phyloP scores from a whole-genome alignment of 306 rosid species.

The Hippophae tibetana region DNA sequence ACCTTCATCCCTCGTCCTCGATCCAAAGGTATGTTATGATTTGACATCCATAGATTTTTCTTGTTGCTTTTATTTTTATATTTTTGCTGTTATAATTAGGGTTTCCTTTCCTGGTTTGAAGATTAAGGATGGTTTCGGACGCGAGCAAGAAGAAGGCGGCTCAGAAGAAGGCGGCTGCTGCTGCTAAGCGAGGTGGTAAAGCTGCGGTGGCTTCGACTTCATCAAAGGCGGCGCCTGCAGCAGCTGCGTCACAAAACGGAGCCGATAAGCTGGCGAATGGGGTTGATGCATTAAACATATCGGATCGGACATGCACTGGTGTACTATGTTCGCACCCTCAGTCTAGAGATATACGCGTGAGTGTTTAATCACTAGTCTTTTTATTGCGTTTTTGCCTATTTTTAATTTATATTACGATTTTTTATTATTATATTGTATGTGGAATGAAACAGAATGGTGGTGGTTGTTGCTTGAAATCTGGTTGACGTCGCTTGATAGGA shows the following conservation, averaged over 20 bases:
- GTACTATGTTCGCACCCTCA: slow-evolving; percentile 96
- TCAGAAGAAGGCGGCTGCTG: slow-evolving; percentile 97
- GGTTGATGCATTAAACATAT: slow-evolving; percentile 47
- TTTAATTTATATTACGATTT: no score
- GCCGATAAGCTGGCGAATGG: slow-evolving; percentile 57
- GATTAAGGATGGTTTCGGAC: slow-evolving; percentile 77
- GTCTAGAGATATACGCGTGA: slow-evolving; percentile 86
- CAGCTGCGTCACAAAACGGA: slow-evolving; percentile 41
- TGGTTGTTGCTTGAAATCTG: no score
- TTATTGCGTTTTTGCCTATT: no score
- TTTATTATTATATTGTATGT: no score
- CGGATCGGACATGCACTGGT: slow-evolving; percentile 98
- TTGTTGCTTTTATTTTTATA: no score
- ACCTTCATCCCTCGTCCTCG: no score
- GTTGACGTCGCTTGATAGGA: no score
- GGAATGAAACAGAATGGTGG: no score
- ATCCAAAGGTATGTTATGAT: no score
- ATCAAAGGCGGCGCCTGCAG: slow-evolving; percentile 25
- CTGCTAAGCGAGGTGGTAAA: slow-evolving; percentile 95
- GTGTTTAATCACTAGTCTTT: slow-evolving; percentile 5
- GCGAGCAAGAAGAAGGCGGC: slow-evolving; percentile 99
- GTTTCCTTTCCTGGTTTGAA: no score
- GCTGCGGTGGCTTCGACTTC: slow-evolving; percentile 29
- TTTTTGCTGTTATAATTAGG: no score
- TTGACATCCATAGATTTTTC: no score